Percentiles rank a stretch among this genome's conserved stretches.
These are phyloP conservation scores for Stropharia rugosoannulata DNA, from an alignment of 768 basidiomycete genomes.

Conservation along the genomic window DNA sequence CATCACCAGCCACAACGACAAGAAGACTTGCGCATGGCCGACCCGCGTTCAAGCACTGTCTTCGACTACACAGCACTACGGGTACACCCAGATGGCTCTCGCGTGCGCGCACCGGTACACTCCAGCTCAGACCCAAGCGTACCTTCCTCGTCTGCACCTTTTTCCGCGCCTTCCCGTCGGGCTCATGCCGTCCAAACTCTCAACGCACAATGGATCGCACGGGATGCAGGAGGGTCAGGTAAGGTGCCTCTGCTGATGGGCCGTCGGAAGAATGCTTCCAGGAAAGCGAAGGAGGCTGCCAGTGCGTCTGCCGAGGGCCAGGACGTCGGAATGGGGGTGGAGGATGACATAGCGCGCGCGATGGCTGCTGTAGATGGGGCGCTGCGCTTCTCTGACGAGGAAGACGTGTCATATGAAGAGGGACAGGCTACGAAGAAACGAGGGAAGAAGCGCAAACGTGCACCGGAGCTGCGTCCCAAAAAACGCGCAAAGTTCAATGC, in stretches of 20 bases:
- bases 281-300: slow-evolving; percentile 3
- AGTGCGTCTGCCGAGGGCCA: slow-evolving; percentile 1
- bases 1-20: not conserved
- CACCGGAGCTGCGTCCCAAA: too few species aligned
- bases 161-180: too few species aligned
- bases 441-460: too few species aligned
- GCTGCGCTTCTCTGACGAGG: slow-evolving; percentile 4
- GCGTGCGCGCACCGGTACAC: slow-evolving; percentile 30
- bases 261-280: slow-evolving; percentile 12
- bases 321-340: not conserved
- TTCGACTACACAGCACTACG: slow-evolving; percentile 68
- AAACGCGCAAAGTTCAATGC: not conserved
- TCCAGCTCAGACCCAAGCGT: too few species aligned
- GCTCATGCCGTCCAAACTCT: slow-evolving; percentile 38
- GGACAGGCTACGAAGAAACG: too few species aligned
- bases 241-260: slow-evolving; percentile 1
- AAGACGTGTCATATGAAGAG: too few species aligned
- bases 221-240: slow-evolving; percentile 57
- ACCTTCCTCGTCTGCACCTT: too few species aligned
- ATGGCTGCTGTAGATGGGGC: slow-evolving; percentile 7
- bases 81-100: slow-evolving; percentile 61
- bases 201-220: slow-evolving; percentile 66
- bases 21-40: slow-evolving; percentile 20
- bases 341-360: slow-evolving; percentile 4
- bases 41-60: slow-evolving; percentile 49